A percentile compares a stretch with the other conserved stretches of the same genome.
Evolutionary conservation across 2,329 filamentous ascomycete species (phyloP).

Genomic region (Ceratocystis albifundus): DNA sequence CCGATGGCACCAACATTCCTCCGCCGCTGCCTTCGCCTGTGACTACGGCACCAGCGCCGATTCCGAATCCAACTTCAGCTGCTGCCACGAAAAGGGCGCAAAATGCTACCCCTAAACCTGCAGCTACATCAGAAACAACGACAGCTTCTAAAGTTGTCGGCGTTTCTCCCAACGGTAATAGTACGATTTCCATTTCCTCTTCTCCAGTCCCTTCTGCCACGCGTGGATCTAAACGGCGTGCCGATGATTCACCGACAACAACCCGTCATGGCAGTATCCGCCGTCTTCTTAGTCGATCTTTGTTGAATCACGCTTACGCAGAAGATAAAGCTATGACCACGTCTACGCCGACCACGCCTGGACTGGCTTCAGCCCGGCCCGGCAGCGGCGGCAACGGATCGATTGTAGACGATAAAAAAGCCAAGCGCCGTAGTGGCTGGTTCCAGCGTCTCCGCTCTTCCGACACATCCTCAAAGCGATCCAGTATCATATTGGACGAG

Average conservation of each 20-base stretch:
- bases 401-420: slow-evolving; percentile 41
- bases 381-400: slow-evolving; percentile 41
- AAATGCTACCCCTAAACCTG: background rate
- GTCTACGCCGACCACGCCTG: slow-evolving; percentile 10
- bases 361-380: slow-evolving; percentile 31
- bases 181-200: slow-evolving; percentile 30
- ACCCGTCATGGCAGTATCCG: slow-evolving; percentile 45
- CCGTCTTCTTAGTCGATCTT: slow-evolving; percentile 45
- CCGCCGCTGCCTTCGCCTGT: slow-evolving; percentile 46
- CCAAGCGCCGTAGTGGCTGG: slow-evolving; percentile 48
- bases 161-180: slow-evolving; percentile 31
- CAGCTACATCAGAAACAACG: slow-evolving; percentile 23
- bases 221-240: slow-evolving; percentile 37
- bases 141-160: slow-evolving; percentile 15
- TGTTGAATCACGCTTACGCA: slow-evolving; percentile 44
- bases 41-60: background rate
- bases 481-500: slow-evolving; percentile 34
- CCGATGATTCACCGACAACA: slow-evolving; percentile 40
- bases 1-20: slow-evolving; percentile 50
- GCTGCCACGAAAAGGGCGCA: slow-evolving; percentile 7
- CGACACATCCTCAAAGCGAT: slow-evolving; percentile 32
- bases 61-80: background rate
- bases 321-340: slow-evolving; percentile 35
- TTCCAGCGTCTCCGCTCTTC: slow-evolving; percentile 42
- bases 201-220: slow-evolving; percentile 19